Evolutionary conservation across 2,329 filamentous ascomycete genomes (phyloP).

Genomic region (Aphanoascus verrucosus): DNA sequence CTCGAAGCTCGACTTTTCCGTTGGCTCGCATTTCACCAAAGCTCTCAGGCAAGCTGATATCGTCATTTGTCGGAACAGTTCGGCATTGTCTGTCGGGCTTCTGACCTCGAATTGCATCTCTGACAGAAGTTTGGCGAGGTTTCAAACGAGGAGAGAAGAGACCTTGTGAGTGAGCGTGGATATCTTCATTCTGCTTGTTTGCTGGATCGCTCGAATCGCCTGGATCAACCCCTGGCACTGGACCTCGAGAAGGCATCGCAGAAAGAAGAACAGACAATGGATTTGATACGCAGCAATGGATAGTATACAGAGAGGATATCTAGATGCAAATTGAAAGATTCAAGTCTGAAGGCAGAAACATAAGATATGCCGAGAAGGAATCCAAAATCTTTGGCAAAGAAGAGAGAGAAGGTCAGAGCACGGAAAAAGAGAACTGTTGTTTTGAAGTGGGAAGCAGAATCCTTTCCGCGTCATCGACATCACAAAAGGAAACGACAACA

Average conservation of each 20-base stretch:
- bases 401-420: not conserved
- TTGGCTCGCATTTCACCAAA: not conserved
- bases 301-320: conserved; percentile 3
- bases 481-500: no score
- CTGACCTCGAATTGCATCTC: no score
- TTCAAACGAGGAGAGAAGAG: not conserved
- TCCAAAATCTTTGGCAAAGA: not conserved
- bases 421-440: not conserved
- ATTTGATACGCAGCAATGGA: not conserved
- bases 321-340: not conserved
- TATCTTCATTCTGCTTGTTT: not conserved
- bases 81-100: not conserved
- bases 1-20: conserved; percentile 29
- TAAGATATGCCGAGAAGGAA: not conserved
- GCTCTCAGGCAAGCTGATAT: not conserved
- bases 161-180: not conserved
- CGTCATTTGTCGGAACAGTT: not conserved
- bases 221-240: not conserved
- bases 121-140: not conserved
- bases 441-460: not conserved
- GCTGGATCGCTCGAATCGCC: no score
- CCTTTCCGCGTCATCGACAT: not conserved
- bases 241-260: not conserved
- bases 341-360: not conserved
- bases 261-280: not conserved